Conservation (phyloP, 257 asterid genomes). For the Rubia yunnanensis region DNA sequence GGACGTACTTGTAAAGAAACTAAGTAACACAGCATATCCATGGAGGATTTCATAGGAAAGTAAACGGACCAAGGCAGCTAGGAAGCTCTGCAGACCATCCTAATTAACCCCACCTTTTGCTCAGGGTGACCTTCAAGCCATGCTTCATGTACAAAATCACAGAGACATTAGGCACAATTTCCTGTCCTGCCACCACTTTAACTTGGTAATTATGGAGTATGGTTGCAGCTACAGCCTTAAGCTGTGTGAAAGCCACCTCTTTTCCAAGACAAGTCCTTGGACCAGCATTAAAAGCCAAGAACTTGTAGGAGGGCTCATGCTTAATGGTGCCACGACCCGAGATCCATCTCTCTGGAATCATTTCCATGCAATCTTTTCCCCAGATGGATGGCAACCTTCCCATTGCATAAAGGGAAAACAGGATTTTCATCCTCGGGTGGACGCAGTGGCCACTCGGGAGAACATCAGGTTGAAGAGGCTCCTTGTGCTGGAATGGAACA, state of each 20-base stretch:
- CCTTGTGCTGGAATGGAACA: slow-evolving; percentile 61
- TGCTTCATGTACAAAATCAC: slow-evolving; percentile 48
- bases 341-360: slow-evolving; percentile 72
- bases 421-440: slow-evolving; percentile 37
- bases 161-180: slow-evolving; percentile 41
- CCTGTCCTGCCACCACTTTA: slow-evolving; percentile 33
- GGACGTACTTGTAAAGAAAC: not conserved
- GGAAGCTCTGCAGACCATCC: not conserved
- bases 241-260: slow-evolving; percentile 52
- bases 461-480: slow-evolving; percentile 26
- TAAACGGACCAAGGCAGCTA: no score
- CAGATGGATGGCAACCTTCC: slow-evolving; percentile 55
- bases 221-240: slow-evolving; percentile 48
- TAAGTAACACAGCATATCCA: not conserved
- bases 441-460: slow-evolving; percentile 58
- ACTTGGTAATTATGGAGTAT: slow-evolving; percentile 39
- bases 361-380: slow-evolving; percentile 54
- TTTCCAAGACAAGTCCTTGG: slow-evolving; percentile 68
- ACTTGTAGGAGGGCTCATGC: slow-evolving; percentile 68
- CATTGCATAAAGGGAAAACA: slow-evolving; percentile 53
- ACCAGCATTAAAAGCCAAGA: slow-evolving; percentile 66
- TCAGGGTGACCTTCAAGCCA: slow-evolving; percentile 45
- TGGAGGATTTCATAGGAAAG: no score
- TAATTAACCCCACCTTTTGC: slow-evolving; percentile 30
- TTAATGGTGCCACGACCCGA: slow-evolving; percentile 45